Evolutionary conservation across 2,329 filamentous ascomycete genomes (phyloP), one percentile per base, ranked within the genome.

Genomic region (Graphilbum fragrans): DNA sequence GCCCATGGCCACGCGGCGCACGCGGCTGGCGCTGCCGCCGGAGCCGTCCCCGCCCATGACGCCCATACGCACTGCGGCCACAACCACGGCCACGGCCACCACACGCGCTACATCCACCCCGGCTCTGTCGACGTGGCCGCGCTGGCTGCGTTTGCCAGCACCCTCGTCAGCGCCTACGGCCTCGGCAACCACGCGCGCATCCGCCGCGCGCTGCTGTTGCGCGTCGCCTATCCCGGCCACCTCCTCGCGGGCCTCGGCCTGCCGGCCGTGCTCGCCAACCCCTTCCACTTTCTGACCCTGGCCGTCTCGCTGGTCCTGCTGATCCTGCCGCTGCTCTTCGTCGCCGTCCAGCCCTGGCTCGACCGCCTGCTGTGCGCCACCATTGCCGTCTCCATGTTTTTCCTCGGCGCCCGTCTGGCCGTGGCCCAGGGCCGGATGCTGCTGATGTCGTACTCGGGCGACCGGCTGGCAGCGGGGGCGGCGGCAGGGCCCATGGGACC

Each of bases 101-200:
- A 93, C 52, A 73, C 41, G 23, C 46, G 46, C 69, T 41, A 45
- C 40, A 75, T 90, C 8, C 75, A 79, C 3, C 69, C 82, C 3
- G 85, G 84, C n/a, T 79, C 77, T 37, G 72, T 96, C 41, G 86
- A 95, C 57, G 65, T 86, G 27, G 84, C 87, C 7, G 82, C 85
- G 22, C 66, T 94, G 14, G 75, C 88, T 9, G 87, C 88, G 2
- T 86, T 95, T 42, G 63, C 77, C 10, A 83, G 83, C 44, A 96
- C 88, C 0, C 66, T 94, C 22, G 72, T 94, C 38, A 94, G 86
- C 17, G 90, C 88, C 10, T 82, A 94, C 44, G 77, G 85, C 7
- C 70, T 96, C 37, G 82, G 83, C 56, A 96, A 96, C 55, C 90
- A 95, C 58, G 82, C 84, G 6, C 79, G 92, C 38, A 95, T 98